Evolutionary conservation across 1,139 yeast genomes (phyloP), one percentile per base, ranked within the genome.

Genomic region (Debaryomyces nepalensis): DNA sequence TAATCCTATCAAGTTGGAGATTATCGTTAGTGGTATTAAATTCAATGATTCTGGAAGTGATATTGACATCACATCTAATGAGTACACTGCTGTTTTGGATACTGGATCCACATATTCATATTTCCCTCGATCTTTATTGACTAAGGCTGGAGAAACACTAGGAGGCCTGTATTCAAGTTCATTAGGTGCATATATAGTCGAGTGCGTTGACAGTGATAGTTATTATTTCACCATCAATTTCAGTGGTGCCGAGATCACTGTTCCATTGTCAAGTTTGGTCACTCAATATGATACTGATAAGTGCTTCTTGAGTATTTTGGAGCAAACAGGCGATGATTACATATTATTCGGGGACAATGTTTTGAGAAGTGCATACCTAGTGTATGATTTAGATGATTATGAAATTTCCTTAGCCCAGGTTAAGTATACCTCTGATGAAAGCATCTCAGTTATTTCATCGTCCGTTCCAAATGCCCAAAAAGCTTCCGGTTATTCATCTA

Each of bases 381-480:
- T 88, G 33, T 88, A 78, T 54, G 95, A 90, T 61, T 66, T 88
- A 49, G 90, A 85, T 23, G 78, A 77, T 48, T 63, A 68, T 41
- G 80, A 82, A 55, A 70, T 89, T 21, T 82, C 84, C 0, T 46
- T 90, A 41, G 97, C 95, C 1, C 87, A 78, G 52, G 84, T 82
- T 5, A 65, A 64, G 42, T 57, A 59, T 36, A 58, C 77, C 7
- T 52, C 55, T 20, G 63, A 63, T 4, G 75, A 71, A 42, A 59
- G 73, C 39, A 70, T 81, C 36, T 79, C 75, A 46, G 65, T 61
- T 2, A 70, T 79, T 26, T 41, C 58, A 1, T 54, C 66, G 2
- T 40, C 69, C 1, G 71, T 80, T 29, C 83, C 84, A 31, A 61
- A 70, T 39, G 83, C 83, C 10, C 33, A 35, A 6, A 39, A 33